Percentiles rank a stretch among this genome's conserved stretches.
Conservation (phyloP, 2,329 filamentous ascomycete genomes). For the Bipolaris victoriae region DNA sequence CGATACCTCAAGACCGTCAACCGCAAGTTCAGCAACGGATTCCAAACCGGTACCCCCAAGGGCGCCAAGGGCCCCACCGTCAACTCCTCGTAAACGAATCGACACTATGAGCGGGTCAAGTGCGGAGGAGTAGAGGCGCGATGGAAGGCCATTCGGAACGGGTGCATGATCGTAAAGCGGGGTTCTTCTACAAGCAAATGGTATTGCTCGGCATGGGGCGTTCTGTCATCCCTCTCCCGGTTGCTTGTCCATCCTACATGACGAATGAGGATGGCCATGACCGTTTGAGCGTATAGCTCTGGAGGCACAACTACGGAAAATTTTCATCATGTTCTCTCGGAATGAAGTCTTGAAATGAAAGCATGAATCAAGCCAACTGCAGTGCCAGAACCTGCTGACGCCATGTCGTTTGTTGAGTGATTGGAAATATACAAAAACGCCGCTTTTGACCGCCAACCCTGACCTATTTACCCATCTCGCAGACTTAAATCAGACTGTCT, state of each 20-base stretch:
- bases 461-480: neutral
- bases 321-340: constrained; percentile 46
- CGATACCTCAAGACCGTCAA: constrained; percentile 91
- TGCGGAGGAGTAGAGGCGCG: constrained; percentile 31
- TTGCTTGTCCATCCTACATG: constrained; percentile 40
- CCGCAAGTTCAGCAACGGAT: constrained; percentile 96
- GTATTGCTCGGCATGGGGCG: constrained; percentile 49
- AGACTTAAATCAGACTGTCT: neutral
- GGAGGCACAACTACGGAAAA: constrained; percentile 49
- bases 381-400: constrained; percentile 6
- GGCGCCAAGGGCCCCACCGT: constrained; percentile 70
- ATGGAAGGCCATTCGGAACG: constrained; percentile 33
- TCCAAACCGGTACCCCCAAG: constrained; percentile 89
- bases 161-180: constrained; percentile 41
- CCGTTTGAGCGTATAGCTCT: constrained; percentile 39
- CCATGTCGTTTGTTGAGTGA: constrained; percentile 1
- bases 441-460: neutral
- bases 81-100: constrained; percentile 29
- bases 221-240: constrained; percentile 45
- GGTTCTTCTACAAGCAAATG: constrained; percentile 43
- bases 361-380: constrained; percentile 28
- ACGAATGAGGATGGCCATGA: constrained; percentile 39
- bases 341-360: constrained; percentile 43
- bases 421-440: neutral
- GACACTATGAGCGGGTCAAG: constrained; percentile 19